Evolutionary conservation across 306 rosid genomes (phyloP), one percentile per base, ranked within the genome.

Genomic region (Cicer chorassanicum): DNA sequence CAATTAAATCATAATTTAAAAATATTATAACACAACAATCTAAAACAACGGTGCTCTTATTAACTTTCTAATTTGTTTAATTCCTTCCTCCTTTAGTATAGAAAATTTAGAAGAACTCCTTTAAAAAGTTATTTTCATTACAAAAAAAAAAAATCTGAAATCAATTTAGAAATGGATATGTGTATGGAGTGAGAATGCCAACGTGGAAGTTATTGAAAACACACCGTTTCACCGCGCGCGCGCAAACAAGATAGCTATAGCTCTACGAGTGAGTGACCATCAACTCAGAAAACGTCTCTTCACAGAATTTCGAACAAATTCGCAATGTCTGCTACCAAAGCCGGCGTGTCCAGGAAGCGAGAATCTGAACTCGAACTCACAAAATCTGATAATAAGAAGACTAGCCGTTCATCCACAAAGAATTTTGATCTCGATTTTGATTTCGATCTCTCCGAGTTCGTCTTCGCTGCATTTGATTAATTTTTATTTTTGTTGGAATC

Each of bases 381-480:
- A 62, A 86, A 76, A 53, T 80, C 87, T 49, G 87, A 76, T 8
- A 84, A 86, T 84, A 81, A 75, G 44, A 91, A 29, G 36, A 29
- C 36, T 29, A 29, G 77, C 65, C 88, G 86, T 46, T 61, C 82
- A 68, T 21, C 70, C 18, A 39, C 68, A 5, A 74, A 84, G 44
- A 78, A 74, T 54, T 66, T 84, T 41, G 82, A 84, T 57, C 79
- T 89, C 76, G 81, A 81, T 13, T 79, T 89, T 73, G 92, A 91
- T 65, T 82, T 91, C 78, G 95, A 91, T 71, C 81, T 93, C 65
- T 89, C 97, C 42, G 87, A 78, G 98, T 91, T 77, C 88, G 80
- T 78, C 29, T 77, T 64, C 49, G 1, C 1, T 40, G 43, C 24
- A 29, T 51, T 64, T 34, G 9, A 3, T 8, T 53, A n/a, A 9